phyloP scores from a whole-genome alignment of 2,329 filamentous ascomycete genomes.

The Nothophoma quercina region DNA sequence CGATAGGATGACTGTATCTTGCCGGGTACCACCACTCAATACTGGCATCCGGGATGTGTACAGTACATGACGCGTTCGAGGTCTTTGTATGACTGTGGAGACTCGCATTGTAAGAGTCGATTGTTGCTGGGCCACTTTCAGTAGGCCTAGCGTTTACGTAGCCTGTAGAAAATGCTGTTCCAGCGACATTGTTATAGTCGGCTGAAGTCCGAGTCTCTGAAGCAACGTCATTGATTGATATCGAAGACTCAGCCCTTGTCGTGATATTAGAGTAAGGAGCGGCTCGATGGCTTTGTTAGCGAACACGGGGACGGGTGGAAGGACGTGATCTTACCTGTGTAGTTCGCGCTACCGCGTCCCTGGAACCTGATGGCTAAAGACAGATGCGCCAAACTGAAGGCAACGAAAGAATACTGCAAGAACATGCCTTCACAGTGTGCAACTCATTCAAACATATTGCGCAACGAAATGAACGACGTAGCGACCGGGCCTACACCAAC shows the following conservation, averaged over 20 bases:
- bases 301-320: slow-evolving; percentile 30
- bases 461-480: slow-evolving; percentile 27
- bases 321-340: slow-evolving; percentile 33
- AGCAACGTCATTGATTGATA: not conserved
- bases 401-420: slow-evolving; percentile 16
- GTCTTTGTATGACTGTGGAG: not conserved
- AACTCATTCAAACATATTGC: slow-evolving; percentile 31
- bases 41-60: slow-evolving; percentile 44
- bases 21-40: slow-evolving; percentile 46
- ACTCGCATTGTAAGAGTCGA: not conserved
- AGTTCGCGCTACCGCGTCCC: slow-evolving; percentile 27
- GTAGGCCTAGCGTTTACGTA: not conserved
- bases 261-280: slow-evolving; percentile 39
- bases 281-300: slow-evolving; percentile 41
- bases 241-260: slow-evolving; percentile 12
- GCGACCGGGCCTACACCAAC: slow-evolving; percentile 21
- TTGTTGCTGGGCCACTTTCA: not conserved
- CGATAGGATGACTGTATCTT: slow-evolving; percentile 32
- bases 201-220: not conserved
- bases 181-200: not conserved
- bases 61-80: slow-evolving; percentile 37
- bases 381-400: slow-evolving; percentile 26
- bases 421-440: slow-evolving; percentile 30
- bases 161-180: not conserved
- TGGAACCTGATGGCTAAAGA: slow-evolving; percentile 31